Percentiles rank a stretch among this genome's conserved stretches.
Conservation (phyloP, 2,329 filamentous ascomycete species). For the Ophiostoma montium region DNA sequence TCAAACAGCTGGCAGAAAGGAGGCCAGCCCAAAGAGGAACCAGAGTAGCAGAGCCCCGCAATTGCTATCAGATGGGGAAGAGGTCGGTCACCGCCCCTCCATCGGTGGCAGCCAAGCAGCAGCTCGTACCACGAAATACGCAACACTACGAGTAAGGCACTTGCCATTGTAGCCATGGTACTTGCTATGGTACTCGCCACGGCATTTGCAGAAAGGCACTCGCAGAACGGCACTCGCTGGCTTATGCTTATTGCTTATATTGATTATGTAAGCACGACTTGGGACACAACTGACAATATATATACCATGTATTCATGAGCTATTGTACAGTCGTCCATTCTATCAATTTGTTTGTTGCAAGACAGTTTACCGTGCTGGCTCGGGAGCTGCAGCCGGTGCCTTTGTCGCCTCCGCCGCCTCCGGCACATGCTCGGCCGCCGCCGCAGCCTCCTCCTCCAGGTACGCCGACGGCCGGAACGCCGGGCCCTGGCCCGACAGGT, state of each 20-base stretch:
- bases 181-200: too few species aligned
- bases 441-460: slow-evolving; percentile 20
- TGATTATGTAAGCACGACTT: too few species aligned
- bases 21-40: slow-evolving; percentile 1
- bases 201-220: too few species aligned
- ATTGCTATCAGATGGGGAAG: slow-evolving; percentile 7
- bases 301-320: neutral
- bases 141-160: too few species aligned
- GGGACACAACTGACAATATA: neutral
- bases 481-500: slow-evolving; percentile 36
- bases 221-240: too few species aligned
- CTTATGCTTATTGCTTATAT: too few species aligned
- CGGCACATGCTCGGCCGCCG: too few species aligned
- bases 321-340: neutral
- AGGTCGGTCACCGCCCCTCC: slow-evolving; percentile 5
- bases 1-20: neutral
- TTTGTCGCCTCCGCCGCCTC: slow-evolving; percentile 10
- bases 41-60: slow-evolving; percentile 9
- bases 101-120: neutral
- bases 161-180: too few species aligned
- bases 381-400: neutral
- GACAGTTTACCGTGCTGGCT: neutral
- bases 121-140: too few species aligned
- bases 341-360: neutral
- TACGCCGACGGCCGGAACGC: slow-evolving; percentile 34